A percentile compares a stretch with the other conserved stretches of the same genome.
Conservation (phyloP, 2,329 filamentous ascomycete species). For the Incumbomyces lentus region DNA sequence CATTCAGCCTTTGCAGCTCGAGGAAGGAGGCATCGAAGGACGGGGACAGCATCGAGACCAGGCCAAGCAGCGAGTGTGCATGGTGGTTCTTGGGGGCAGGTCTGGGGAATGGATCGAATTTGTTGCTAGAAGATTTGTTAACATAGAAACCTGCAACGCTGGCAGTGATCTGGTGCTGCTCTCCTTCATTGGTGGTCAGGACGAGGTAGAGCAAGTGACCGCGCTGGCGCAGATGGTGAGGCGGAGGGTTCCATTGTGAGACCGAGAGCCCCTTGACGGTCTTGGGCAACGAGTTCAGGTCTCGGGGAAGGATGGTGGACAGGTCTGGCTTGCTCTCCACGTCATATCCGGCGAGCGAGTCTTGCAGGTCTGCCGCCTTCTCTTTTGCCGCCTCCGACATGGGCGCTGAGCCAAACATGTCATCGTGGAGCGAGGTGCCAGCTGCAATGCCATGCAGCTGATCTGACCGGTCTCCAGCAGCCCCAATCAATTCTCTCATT, state of each 20-base stretch:
- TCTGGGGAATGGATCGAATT: constrained; percentile 83
- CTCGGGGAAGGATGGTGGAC: constrained; percentile 59
- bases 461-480: constrained; percentile 79
- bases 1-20: constrained; percentile 73
- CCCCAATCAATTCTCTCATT: constrained; percentile 84
- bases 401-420: constrained; percentile 44
- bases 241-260: constrained; percentile 93
- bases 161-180: constrained; percentile 86
- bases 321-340: constrained; percentile 60
- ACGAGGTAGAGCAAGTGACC: constrained; percentile 88
- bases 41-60: constrained; percentile 69
- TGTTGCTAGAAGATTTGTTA: constrained; percentile 89
- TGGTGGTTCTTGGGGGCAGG: constrained; percentile 65
- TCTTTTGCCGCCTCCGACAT: constrained; percentile 24
- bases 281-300: constrained; percentile 63
- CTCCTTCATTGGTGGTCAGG: constrained; percentile 83
- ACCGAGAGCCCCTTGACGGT: constrained; percentile 81
- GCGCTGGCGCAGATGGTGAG: constrained; percentile 78
- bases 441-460: constrained; percentile 75
- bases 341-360: constrained; percentile 62
- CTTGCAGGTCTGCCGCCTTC: constrained; percentile 32
- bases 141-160: constrained; percentile 94
- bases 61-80: constrained; percentile 74
- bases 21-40: constrained; percentile 70
- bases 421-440: constrained; percentile 78